Evolutionary conservation across 1,284 basidiomycete genomes (phyloP).

Genomic region (Malassezia globosa): DNA sequence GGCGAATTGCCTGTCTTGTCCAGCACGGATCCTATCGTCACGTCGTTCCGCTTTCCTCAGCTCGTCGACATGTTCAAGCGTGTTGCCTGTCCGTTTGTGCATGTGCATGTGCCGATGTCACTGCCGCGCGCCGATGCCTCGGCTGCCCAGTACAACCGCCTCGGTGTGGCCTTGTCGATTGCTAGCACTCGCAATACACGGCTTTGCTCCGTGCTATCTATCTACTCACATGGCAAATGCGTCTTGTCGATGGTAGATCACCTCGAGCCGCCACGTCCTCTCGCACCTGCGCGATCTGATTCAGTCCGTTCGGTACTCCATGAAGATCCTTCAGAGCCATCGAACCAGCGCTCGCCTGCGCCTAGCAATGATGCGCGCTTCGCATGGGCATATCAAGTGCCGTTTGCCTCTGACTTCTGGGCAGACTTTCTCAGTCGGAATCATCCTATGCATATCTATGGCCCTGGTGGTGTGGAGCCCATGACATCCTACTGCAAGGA

Average conservation of each 20-base stretch:
- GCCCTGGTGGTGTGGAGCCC: constrained; percentile 17
- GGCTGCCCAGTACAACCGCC: constrained; percentile 29
- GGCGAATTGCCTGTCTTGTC: constrained; percentile 29
- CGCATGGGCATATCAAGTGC: constrained; percentile 41
- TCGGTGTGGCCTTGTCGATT: constrained; percentile 43
- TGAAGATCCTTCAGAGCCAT: background rate
- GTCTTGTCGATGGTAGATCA: constrained; percentile 43
- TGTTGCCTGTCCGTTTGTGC: constrained; percentile 48
- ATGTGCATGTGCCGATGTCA: constrained; percentile 46
- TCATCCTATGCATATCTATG: constrained; percentile 39
- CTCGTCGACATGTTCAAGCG: constrained; percentile 45
- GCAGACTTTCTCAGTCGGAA: constrained; percentile 44
- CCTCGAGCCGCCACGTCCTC: constrained; percentile 34
- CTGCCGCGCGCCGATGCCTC: constrained; percentile 41
- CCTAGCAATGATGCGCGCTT: constrained; percentile 16
- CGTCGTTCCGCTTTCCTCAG: constrained; percentile 41
- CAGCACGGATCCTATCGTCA: constrained; percentile 27
- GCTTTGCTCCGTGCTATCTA: constrained; percentile 43
- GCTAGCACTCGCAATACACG: constrained; percentile 30
- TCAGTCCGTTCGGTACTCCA: background rate
- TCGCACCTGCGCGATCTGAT: constrained; percentile 29
- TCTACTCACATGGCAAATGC: constrained; percentile 47
- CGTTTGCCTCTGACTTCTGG: constrained; percentile 47
- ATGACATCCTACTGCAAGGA: constrained; percentile 42
- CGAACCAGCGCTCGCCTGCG: constrained; percentile 1